Base-by-base conservation (phyloP, 345 rosid genomes). In the Abelmoschus esculentus region DNA sequence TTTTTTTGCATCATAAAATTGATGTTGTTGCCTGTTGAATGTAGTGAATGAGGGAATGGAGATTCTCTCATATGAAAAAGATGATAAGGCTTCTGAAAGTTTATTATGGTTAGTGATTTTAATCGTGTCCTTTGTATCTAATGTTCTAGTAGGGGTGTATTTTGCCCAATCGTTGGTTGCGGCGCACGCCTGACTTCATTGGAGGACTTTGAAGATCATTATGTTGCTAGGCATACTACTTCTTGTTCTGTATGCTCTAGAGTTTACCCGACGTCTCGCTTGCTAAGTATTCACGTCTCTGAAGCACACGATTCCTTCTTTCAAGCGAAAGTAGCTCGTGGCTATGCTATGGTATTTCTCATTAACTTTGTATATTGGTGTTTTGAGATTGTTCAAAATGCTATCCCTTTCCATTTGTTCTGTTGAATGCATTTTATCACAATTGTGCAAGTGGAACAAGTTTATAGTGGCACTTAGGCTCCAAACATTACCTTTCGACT, bases 251-350 rank as follows among this genome's bases (percentile, higher is more conserved):
- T 88, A 36, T 93, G 97, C 81, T 84, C 91, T 22, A 84, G 89
- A 75, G 97, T 88, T 73, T 93, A 82, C 75, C 97, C 98, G 14
- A 89, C 97, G 2, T 88, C 96, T 6, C 86, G 85, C 55, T 75
- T 93, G 19, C 88, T 93, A 57, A 86, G 91, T 81, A 84, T 93
- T 32, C 96, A 93, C 80, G 80, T 91, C 22, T 93, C 97, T 12
- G 98, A 93, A 86, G 82, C 90, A 11, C 98, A 93, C 12, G 97
- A 88, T 79, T 93, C 98, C 60, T 91, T 93, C 86, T 93, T 93
- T 68, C 89, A 93, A 72, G 96, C 98, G 12, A 93, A 93, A 86
- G 97, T 89, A 74, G 96, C 90, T 8, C 92, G 87, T 26, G 97
- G 98, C 17, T 85, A 85, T 77, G 80, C 86, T 70, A 76, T 91